Evolutionary conservation across 371 early-diverging fungal genomes (phyloP).

Genomic region (Syncephalis fuscata): DNA sequence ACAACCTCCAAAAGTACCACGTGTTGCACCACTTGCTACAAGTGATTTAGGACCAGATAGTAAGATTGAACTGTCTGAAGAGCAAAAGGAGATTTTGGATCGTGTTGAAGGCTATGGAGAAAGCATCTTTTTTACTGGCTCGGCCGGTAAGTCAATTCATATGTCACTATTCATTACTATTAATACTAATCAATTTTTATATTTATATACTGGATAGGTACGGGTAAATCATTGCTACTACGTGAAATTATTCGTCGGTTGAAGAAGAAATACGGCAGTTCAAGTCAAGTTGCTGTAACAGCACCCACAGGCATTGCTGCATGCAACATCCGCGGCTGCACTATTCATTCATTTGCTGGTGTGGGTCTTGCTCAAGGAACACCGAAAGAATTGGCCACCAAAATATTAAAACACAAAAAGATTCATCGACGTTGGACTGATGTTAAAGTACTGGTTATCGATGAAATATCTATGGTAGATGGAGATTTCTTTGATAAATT

Average conservation of each 20-base stretch:
- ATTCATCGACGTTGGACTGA: conserved; percentile 10
- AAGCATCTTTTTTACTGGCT: conserved; percentile 62
- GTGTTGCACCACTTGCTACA: too few species aligned
- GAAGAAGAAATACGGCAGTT: conserved; percentile 7
- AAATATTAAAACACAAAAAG: background rate
- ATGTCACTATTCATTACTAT: background rate
- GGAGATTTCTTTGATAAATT: conserved; percentile 63
- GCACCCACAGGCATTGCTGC: conserved; percentile 53
- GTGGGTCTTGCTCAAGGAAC: conserved; percentile 15
- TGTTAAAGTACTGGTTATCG: conserved; percentile 43
- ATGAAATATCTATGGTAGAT: conserved; percentile 87
- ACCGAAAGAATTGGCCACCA: conserved; percentile 1
- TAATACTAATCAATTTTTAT: background rate
- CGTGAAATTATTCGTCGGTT: conserved; percentile 42
- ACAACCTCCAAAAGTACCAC: too few species aligned
- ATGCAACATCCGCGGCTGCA: conserved; percentile 28
- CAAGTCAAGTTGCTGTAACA: conserved; percentile 44
- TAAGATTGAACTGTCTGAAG: conserved; percentile 19
- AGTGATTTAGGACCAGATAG: too few species aligned
- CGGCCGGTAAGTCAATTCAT: conserved; percentile 29
- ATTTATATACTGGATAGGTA: conserved; percentile 17
- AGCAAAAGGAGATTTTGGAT: conserved; percentile 35
- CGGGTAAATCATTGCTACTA: conserved; percentile 59
- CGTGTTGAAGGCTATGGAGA: conserved; percentile 26
- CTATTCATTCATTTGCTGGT: conserved; percentile 37